phyloP scores from a whole-genome alignment of 352 stramenopile species.

The Halophytophthora polymorphica region DNA sequence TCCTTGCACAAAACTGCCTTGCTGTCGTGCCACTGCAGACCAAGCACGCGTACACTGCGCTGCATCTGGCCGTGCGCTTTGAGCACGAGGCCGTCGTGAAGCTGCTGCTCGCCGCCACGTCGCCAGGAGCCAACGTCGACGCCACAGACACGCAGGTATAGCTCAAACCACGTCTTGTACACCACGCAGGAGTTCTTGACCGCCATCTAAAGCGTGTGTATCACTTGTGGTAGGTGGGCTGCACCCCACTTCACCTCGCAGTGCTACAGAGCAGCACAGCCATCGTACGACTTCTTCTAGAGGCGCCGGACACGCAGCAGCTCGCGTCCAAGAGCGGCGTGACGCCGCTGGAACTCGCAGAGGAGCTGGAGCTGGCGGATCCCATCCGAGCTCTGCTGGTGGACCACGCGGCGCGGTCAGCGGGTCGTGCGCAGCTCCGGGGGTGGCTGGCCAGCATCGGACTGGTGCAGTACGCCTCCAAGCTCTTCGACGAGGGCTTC shows the following conservation, averaged over 20 bases:
- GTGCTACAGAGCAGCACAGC: constrained; percentile 40
- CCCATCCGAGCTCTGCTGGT: constrained; percentile 31
- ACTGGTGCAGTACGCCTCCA: constrained; percentile 52
- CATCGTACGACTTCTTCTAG: constrained; percentile 56
- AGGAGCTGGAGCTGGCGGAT: constrained; percentile 29
- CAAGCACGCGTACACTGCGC: constrained; percentile 53
- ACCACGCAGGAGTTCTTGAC: background rate
- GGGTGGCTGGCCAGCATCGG: constrained; percentile 74
- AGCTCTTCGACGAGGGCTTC: constrained; percentile 53
- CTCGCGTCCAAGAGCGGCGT: constrained; percentile 50
- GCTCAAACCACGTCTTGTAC: background rate
- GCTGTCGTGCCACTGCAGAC: constrained; percentile 29
- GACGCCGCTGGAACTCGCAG: constrained; percentile 56
- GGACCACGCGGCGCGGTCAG: constrained; percentile 30
- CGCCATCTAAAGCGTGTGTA: background rate
- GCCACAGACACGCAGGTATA: constrained; percentile 32
- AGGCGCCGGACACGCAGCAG: constrained; percentile 31
- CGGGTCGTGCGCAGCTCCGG: constrained; percentile 31
- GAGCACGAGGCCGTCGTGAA: constrained; percentile 53
- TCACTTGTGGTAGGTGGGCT: constrained; percentile 32
- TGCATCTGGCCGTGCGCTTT: constrained; percentile 70
- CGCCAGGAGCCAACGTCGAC: constrained; percentile 16
- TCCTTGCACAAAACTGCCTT: background rate
- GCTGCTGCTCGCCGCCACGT: constrained; percentile 28
- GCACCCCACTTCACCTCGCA: constrained; percentile 61